Evolutionary conservation across 208 protist species (phyloP).

Genomic region (Trypanosomatidae sp.): DNA sequence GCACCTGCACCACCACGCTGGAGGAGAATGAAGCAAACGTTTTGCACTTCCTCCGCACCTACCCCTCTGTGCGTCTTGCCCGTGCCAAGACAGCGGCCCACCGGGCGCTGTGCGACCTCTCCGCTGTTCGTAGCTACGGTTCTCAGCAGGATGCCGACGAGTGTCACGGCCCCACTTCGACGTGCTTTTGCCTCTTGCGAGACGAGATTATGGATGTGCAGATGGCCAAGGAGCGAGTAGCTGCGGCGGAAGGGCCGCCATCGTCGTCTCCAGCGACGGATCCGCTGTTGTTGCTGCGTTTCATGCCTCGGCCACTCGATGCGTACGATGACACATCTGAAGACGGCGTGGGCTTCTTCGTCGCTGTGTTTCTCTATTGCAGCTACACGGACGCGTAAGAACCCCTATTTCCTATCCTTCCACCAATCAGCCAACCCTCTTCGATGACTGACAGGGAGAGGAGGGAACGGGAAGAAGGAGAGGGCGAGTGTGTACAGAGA

Average conservation of each 20-base stretch:
- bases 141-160: background rate
- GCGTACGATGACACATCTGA: slow-evolving; percentile 13
- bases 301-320: slow-evolving; percentile 35
- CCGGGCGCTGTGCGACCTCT: slow-evolving; percentile 25
- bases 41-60: slow-evolving; percentile 41
- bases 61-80: slow-evolving; percentile 39
- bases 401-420: background rate
- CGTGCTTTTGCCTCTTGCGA: slow-evolving; percentile 14
- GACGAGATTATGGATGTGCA: slow-evolving; percentile 33
- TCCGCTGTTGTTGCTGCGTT: slow-evolving; percentile 49
- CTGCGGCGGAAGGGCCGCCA: background rate
- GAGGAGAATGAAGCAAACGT: slow-evolving; percentile 89
- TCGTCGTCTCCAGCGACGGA: background rate
- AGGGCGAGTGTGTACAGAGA: background rate
- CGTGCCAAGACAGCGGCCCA: slow-evolving; percentile 39
- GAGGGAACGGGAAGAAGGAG: background rate
- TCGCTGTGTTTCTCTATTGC: slow-evolving; percentile 48
- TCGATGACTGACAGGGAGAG: background rate
- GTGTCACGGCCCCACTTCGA: slow-evolving; percentile 4
- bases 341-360: slow-evolving; percentile 69
- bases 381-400: slow-evolving; percentile 6
- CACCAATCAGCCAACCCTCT: background rate
- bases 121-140: slow-evolving; percentile 10
- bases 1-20: slow-evolving; percentile 65
- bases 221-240: slow-evolving; percentile 21